Base-by-base conservation (phyloP, 1,284 basidiomycete genomes). In the Papiliotrema fonsecae region DNA sequence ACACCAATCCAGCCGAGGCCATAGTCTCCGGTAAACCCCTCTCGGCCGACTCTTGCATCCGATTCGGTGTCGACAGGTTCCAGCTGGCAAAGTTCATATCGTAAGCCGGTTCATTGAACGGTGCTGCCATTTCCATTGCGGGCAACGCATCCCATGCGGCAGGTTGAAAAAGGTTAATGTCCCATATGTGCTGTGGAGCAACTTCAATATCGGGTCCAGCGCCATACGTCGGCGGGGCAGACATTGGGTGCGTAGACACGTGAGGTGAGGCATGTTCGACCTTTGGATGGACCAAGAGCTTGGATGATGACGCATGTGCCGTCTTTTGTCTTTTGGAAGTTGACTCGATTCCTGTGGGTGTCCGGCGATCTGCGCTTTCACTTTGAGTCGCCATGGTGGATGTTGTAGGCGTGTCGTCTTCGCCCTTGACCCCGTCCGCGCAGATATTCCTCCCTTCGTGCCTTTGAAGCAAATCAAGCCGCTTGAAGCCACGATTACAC, bases 371-470 rank as follows among this genome's bases (percentile, higher is more conserved):
- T 6, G 7, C 18, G 21, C 28, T 18, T 35, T 22, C 6, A 9
- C n/a, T 18, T 16, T 4, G 7, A 6, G 27, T 22, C 24, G n/a
- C n/a, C n/a, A n/a, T n/a, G n/a, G n/a, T n/a, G n/a, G n/a, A n/a
- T n/a, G n/a, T n/a, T n/a, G n/a, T n/a, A n/a, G n/a, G n/a, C n/a
- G n/a, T n/a, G n/a, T n/a, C n/a, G n/a, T n/a, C 19, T 10, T 11
- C 13, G 11, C 6, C 21, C 13, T 28, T 5, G n/a, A 19, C 5
- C 24, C 10, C 27, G 35, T 25, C 14, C 27, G 24, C 58, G 47
- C 68, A 70, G n/a, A 70, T 57, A 27, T 62, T 57, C n/a, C 68
- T 55, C 36, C 55, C 58, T 45, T 66, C 64, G 45, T 70, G 68
- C 24, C 67, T 55, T 35, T 63, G 61, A 4, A 70, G 47, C 6